phyloP scores from a whole-genome alignment of 2,329 filamentous ascomycete species.

The Sporothrix brunneoviolacea region DNA sequence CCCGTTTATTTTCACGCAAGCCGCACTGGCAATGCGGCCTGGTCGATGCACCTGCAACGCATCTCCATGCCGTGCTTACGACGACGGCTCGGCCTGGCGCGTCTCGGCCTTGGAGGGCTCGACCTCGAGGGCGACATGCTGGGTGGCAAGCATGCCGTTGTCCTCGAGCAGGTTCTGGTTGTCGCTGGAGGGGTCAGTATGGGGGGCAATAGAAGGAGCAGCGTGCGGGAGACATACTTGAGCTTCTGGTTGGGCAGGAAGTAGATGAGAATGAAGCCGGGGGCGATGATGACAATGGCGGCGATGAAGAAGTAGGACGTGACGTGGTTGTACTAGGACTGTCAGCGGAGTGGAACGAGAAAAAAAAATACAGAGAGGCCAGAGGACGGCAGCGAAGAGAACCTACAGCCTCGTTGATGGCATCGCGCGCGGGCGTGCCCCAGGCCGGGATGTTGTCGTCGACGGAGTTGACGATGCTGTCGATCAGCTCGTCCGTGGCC shows the following conservation, averaged over 20 bases:
- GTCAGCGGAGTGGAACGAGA: no score
- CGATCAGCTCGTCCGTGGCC: constrained; percentile 9
- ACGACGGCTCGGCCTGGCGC: background rate
- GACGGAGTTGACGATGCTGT: constrained; percentile 14
- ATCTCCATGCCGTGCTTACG: no score
- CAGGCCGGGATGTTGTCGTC: constrained; percentile 6
- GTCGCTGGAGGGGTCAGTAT: background rate
- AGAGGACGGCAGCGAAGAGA: no score
- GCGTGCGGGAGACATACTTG: constrained; percentile 1
- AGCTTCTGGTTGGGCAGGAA: constrained; percentile 9
- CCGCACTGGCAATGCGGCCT: no score
- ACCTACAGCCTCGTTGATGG: constrained; percentile 13
- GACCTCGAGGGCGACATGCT: no score
- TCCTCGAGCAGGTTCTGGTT: constrained; percentile 11
- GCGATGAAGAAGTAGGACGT: constrained; percentile 12
- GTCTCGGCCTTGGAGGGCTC: background rate
- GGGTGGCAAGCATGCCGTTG: constrained; percentile 2
- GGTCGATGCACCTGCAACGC: no score
- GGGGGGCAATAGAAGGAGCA: background rate
- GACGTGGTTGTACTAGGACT: constrained; percentile 9
- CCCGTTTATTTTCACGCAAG: no score
- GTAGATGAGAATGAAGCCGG: constrained; percentile 9
- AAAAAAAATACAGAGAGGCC: no score
- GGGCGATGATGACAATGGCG: constrained; percentile 10
- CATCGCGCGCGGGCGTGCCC: constrained; percentile 10